Base-by-base conservation (phyloP, 2,329 filamentous ascomycete genomes). In the Beauveria bassiana region DNA sequence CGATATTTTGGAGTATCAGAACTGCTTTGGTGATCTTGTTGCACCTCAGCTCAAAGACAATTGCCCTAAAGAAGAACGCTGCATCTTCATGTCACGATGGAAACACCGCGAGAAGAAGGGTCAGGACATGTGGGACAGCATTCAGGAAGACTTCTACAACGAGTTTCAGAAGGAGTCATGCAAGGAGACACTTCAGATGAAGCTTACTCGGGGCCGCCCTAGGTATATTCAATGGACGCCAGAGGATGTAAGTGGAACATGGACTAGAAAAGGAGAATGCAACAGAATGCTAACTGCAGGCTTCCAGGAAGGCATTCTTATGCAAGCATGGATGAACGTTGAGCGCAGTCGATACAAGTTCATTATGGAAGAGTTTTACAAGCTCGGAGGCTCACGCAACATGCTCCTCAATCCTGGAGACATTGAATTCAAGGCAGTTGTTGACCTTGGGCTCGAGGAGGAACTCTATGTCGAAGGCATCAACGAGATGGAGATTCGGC, bases 101-200 rank as follows among this genome's bases (percentile, higher is more conserved):
- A 68, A 76, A 26, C 75, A 78, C 65, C 71, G 76, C 18, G 67
- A 76, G 22, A 74, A 77, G 57, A 81, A 81, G 66, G 82, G 82
- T 18, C 81, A 81, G 64, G 80, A 81, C 40, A 85, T 85, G 81
- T 85, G 82, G 82, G 77, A 81, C 26, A 73, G 75, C 45, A 83
- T 85, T 62, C 75, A 77, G 54, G 68, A 68, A 5, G 76, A 79
- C 61, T 84, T 75, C 63, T 68, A 68, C 16, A 61, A 64, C 9
- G 62, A 63, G 22, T 77, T 77, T 57, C 61, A 68, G 10, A 72
- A 75, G 63, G 71, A 71, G 16, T 73, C 72, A 6, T 74, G 77
- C 43, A 79, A 81, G 64, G 79, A 81, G 54, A 77, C 77, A 55
- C 73, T 85, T 5, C 82, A 85, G 66, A 85, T 85, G 82, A 81